Evolutionary conservation across 164 flowering plant genomes (phyloP), one percentile per base, ranked within the genome.

Genomic region (Piper longum): DNA sequence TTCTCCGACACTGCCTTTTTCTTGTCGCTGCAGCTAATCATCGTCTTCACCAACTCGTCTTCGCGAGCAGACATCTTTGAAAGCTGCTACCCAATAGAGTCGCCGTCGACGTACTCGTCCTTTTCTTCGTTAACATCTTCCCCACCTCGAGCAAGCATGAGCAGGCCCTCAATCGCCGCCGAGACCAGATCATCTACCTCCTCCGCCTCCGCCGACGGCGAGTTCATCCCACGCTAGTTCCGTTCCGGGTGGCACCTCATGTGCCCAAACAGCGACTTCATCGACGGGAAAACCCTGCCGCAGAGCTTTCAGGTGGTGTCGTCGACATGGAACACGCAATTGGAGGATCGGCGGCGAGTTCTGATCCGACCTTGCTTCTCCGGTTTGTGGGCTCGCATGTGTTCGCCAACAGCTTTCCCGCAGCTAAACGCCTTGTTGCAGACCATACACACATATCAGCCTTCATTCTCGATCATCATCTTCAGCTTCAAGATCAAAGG

Each of bases 171-270:
- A 13, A 41, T 77, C 8, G 70, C 78, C 1, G 67, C 72, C 0
- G 26, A 60, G 1, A 44, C 41, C 16, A 4, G 4, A 1, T 36
- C 63, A 41, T 26, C 40, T 51, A 48, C 52, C 62, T 76, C n/a
- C 80, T 70, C 18, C 14, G 5, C 9, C 3, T 2, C 2, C 2
- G 67, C 48, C 9, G 68, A 1, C 2, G 67, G 55, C 6, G 59
- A 55, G 13, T 14, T 62, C 8, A 62, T 62, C 45, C 55, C 64
- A 3, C 64, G 17, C 64, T 55, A 62, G 2, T 39, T 41, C 60
- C 93, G 73, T 5, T 83, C 85, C 0, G 89, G 89, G 63, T 89
- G 96, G 36, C 74, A 78, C 65, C 95, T 85, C 89, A 87, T 81
- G 67, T 89, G 96, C 39, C 96, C 96, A 17, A 60, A 83, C 70